Evolutionary conservation across 164 flowering plant genomes (phyloP).

Genomic region (Pachysandra terminalis): DNA sequence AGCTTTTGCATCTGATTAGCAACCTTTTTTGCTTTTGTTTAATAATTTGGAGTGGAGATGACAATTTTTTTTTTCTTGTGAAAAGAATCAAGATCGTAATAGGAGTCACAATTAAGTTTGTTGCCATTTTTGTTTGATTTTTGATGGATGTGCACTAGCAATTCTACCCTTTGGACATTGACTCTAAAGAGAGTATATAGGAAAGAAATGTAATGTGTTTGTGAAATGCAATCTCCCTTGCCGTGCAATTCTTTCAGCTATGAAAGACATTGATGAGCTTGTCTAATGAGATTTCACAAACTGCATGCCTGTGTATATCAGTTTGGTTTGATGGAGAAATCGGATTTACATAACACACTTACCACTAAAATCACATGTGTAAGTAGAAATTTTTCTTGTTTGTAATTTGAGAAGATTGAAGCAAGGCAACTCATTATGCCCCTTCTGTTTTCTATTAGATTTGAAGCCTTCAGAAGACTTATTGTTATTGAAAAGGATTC

Average conservation of each 20-base stretch:
- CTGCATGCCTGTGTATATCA: background rate
- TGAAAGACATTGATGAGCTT: background rate
- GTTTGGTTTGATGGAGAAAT: background rate
- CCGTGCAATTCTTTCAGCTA: background rate
- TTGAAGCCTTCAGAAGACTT: background rate
- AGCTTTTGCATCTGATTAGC: background rate
- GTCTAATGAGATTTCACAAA: background rate
- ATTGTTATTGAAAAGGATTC: background rate
- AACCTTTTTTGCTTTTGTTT: too few relatives aligned
- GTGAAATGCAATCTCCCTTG: background rate
- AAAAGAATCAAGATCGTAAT: background rate
- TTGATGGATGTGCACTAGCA: background rate
- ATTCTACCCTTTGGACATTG: too few relatives aligned
- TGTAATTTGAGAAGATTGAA: background rate
- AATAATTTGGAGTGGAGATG: too few relatives aligned
- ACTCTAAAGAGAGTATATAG: background rate
- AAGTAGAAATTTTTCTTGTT: background rate
- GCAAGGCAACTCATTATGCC: background rate
- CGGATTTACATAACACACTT: background rate
- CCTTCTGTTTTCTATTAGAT: background rate
- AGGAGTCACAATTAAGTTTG: too few relatives aligned
- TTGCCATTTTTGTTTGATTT: too few relatives aligned
- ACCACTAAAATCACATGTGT: too few relatives aligned
- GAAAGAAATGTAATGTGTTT: background rate
- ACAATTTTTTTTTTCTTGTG: too few relatives aligned